Evolutionary conservation across 73 alveolate species (phyloP), one percentile per base, ranked within the genome.

Genomic region (Paraurostyla sp.): DNA sequence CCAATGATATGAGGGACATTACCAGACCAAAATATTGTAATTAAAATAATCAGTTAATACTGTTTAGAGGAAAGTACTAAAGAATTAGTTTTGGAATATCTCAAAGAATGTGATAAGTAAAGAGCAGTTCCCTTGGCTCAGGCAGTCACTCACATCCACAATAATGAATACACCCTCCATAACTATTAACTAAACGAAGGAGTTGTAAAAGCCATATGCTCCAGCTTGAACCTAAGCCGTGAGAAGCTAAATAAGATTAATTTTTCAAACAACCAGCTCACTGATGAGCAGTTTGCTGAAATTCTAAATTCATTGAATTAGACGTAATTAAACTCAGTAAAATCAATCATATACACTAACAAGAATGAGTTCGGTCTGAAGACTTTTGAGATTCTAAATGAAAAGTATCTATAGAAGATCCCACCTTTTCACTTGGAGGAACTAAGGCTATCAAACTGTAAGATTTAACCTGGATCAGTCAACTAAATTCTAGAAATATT

Each of bases 381-480:
- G 23, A 15, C 54, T 15, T 65, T 65, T 65, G 60, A 65, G 1
- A 22, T 15, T 3, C 46, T 65, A 65, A 40, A 33, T 15, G 82
- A 65, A 1, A 65, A 65, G 25, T 65, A 65, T 65, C 46, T 65
- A 7, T 11, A 40, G 4, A 65, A 65, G 41, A 35, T 65, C 18
- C 82, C 82, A 36, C 82, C 82, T 7, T 65, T 65, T 65, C 41
- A 65, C 15, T 40, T 65, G 9, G 82, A 65, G 82, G 82, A 65
- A 30, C 32, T 65, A 2, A 4, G 82, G 3, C 6, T 65, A 13
- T 56, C 58, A 13, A 38, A 38, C 25, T 65, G 82, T 38, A 65
- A 65, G 41, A 22, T 65, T 7, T 22, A 11, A n/a, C 56, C 82
- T 38, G 82, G 82, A 3, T 35, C 59, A 22, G 82, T 65, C 9